A percentile compares a stretch with the other conserved stretches of the same genome.
Evolutionary conservation across 1,284 basidiomycete species (phyloP).

Genomic region (Phylloporus sp.): DNA sequence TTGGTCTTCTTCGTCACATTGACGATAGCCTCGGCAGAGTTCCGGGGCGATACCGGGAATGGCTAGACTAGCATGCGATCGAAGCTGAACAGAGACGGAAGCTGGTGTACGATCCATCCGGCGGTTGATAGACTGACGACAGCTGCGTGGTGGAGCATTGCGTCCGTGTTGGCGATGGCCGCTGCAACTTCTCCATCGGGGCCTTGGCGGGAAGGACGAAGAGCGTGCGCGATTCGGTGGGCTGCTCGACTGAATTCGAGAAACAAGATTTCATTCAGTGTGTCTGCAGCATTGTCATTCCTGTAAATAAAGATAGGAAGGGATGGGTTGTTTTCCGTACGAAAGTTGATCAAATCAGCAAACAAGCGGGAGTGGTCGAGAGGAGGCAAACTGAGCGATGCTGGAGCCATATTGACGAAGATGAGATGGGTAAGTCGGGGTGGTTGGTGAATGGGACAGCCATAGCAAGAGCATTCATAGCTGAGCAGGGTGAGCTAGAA

Average conservation of each 20-base stretch:
- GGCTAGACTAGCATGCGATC: not conserved
- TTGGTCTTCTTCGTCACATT: conserved; percentile 3
- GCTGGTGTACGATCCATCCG: too few species aligned
- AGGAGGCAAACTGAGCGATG: not conserved
- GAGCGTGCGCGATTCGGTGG: conserved; percentile 2
- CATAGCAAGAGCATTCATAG: too few species aligned
- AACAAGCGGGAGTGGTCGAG: conserved; percentile 20
- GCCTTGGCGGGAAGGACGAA: not conserved
- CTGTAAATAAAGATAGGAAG: conserved; percentile 12
- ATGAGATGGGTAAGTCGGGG: too few species aligned
- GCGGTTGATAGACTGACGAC: too few species aligned
- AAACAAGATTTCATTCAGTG: not conserved
- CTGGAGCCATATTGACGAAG: too few species aligned
- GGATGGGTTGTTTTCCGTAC: conserved; percentile 21
- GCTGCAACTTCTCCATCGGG: not conserved
- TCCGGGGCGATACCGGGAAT: not conserved
- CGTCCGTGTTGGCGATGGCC: too few species aligned
- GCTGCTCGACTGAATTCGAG: conserved; percentile 8
- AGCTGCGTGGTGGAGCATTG: too few species aligned
- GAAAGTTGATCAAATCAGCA: conserved; percentile 21
- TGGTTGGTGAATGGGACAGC: too few species aligned
- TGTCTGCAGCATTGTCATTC: not conserved
- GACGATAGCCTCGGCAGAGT: not conserved
- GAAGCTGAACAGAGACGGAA: too few species aligned
- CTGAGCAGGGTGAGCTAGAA: too few species aligned